These are phyloP conservation scores for Claviceps maximensis DNA, from an alignment of 2,329 filamentous ascomycete genomes.

Conservation along the genomic window DNA sequence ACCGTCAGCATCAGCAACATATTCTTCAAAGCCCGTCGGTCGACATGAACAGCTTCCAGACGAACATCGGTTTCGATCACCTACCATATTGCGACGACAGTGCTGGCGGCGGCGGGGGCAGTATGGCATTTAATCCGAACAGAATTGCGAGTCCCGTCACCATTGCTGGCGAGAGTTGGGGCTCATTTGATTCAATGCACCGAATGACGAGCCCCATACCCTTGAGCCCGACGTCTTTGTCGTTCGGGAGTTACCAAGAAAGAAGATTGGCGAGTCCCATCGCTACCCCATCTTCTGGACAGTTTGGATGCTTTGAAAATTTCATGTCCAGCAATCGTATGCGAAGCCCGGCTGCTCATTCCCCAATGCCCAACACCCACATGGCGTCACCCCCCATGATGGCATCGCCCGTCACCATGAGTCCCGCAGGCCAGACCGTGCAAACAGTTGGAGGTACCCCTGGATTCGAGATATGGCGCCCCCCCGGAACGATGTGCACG, in stretches of 20 bases:
- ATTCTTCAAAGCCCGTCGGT: slow-evolving; percentile 10
- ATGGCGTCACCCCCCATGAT: slow-evolving; percentile 12
- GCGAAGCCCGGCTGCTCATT: slow-evolving; percentile 13
- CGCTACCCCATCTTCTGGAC: slow-evolving; percentile 13
- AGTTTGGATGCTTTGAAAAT: slow-evolving; percentile 20
- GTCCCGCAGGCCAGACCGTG: slow-evolving; percentile 8
- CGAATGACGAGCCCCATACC: slow-evolving; percentile 20
- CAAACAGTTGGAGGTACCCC: slow-evolving; percentile 19
- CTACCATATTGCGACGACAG: slow-evolving; percentile 5
- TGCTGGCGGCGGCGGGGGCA: background rate
- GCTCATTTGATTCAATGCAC: slow-evolving; percentile 16
- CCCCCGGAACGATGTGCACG: slow-evolving; percentile 16
- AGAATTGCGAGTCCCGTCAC: slow-evolving; percentile 20
- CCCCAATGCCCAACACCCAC: slow-evolving; percentile 11
- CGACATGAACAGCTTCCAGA: slow-evolving; percentile 10
- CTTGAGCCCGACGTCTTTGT: slow-evolving; percentile 16
- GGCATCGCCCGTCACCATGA: slow-evolving; percentile 10
- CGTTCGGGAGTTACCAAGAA: slow-evolving; percentile 21
- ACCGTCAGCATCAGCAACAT: slow-evolving; percentile 8
- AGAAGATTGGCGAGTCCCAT: slow-evolving; percentile 17
- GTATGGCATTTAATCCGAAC: slow-evolving; percentile 11
- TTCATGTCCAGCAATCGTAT: slow-evolving; percentile 19
- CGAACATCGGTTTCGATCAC: slow-evolving; percentile 5
- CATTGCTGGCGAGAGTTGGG: slow-evolving; percentile 20
- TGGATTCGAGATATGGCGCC: slow-evolving; percentile 25